Conservation (phyloP, 1,139 yeast species). For the Saccharomyces hybrid region DNA sequence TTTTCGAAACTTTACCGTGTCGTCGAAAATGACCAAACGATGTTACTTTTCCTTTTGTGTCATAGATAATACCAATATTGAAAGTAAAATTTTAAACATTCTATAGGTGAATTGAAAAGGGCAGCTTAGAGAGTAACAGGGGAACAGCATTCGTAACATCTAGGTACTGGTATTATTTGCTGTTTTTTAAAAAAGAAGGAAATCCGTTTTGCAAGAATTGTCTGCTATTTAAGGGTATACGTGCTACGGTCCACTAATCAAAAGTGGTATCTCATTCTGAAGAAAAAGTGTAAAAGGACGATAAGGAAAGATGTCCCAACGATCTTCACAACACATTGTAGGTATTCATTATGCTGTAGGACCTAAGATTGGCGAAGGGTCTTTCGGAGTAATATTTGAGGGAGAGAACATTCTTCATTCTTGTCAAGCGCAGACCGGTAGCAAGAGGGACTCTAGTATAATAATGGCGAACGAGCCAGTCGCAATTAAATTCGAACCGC, state of each 20-base stretch:
- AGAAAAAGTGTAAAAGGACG: constrained; percentile 2
- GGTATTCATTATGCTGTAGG: constrained; percentile 90
- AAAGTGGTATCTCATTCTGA: constrained; percentile 1
- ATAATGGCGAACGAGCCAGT: constrained; percentile 38
- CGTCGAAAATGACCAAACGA: neutral
- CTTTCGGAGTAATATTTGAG: constrained; percentile 94
- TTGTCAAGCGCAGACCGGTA: constrained; percentile 5
- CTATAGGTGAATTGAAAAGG: neutral
- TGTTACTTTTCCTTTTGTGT: neutral
- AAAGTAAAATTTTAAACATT: neutral
- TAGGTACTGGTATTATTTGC: neutral
- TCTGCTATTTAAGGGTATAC: neutral
- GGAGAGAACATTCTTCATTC: constrained; percentile 76
- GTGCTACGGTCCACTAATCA: neutral
- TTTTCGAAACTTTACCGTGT: constrained; percentile 4
- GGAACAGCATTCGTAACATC: neutral
- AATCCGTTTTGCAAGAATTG: neutral
- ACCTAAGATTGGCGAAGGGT: constrained; percentile 95
- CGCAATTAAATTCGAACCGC: constrained; percentile 72
- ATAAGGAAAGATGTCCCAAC: neutral
- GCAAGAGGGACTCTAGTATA: constrained; percentile 3
- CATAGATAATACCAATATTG: neutral
- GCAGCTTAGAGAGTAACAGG: neutral
- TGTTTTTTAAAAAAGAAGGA: neutral
- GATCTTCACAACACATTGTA: constrained; percentile 37